These are phyloP conservation scores for Diversispora epigaea DNA, from an alignment of 192 early-diverging fungal genomes.

Conservation along the genomic window DNA sequence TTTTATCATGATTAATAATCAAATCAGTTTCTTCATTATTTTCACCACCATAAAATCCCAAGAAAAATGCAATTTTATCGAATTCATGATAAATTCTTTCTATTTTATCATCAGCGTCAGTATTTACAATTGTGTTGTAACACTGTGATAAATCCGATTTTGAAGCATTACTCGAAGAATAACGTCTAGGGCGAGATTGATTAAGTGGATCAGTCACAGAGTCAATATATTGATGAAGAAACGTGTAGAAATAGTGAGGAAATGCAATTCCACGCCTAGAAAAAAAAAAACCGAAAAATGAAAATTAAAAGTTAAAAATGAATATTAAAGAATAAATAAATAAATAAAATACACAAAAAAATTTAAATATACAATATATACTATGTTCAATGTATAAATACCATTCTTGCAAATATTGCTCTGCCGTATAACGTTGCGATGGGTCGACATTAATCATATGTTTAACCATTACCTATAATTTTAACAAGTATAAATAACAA, in stretches of 20 bases:
- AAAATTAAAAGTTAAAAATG: background rate
- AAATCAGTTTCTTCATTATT: conserved; percentile 3
- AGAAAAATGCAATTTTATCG: conserved; percentile 60
- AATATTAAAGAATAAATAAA: background rate
- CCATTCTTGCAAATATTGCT: conserved; percentile 77
- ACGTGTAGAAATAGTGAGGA: conserved; percentile 71
- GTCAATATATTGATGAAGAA: conserved; percentile 70
- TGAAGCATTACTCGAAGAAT: conserved; percentile 24
- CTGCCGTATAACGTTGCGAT: conserved; percentile 66
- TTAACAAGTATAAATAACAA: background rate
- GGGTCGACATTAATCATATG: conserved; percentile 92
- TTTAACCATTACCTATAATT: conserved; percentile 61
- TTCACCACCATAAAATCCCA: conserved; percentile 45
- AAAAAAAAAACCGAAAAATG: background rate
- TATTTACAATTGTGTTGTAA: conserved; percentile 35
- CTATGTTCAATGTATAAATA: too few species aligned
- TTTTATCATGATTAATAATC: conserved; percentile 8
- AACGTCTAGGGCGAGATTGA: conserved; percentile 29
- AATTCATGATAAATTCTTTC: conserved; percentile 74
- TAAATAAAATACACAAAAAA: background rate
- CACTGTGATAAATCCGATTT: conserved; percentile 22
- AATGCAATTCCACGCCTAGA: conserved; percentile 72
- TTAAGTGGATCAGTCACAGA: conserved; percentile 57
- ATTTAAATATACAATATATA: too few species aligned
- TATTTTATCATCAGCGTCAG: conserved; percentile 75